A percentile compares a stretch with the other conserved stretches of the same genome.
phyloP scores from a whole-genome alignment of 768 basidiomycete species.

The Podaxis pistillaris region DNA sequence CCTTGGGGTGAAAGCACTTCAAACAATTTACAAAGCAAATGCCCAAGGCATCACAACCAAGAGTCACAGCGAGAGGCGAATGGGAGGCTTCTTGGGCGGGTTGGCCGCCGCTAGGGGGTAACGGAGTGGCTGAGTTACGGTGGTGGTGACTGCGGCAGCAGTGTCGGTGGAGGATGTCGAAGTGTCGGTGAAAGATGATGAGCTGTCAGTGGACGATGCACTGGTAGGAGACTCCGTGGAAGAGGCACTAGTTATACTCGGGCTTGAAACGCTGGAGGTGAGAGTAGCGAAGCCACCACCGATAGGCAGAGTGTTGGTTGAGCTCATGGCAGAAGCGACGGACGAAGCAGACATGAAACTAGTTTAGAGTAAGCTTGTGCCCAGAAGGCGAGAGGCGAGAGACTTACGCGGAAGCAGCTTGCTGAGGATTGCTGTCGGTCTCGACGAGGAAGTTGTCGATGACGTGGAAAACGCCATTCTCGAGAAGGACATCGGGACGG shows the following conservation, averaged over 20 bases:
- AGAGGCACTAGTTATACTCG: background rate
- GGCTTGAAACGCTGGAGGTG: background rate
- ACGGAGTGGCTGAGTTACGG: no score
- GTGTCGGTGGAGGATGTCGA: background rate
- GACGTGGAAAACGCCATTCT: slow-evolving; percentile 71
- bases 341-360: slow-evolving; percentile 49
- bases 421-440: slow-evolving; percentile 35
- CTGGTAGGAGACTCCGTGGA: background rate
- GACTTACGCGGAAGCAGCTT: slow-evolving; percentile 56
- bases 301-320: slow-evolving; percentile 41
- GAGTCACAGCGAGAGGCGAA: background rate
- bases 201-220: background rate
- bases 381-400: background rate
- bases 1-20: background rate
- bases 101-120: background rate
- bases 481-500: slow-evolving; percentile 54
- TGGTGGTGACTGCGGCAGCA: background rate
- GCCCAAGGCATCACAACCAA: background rate
- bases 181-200: background rate
- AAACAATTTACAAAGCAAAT: background rate
- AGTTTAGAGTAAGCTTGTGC: background rate
- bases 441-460: slow-evolving; percentile 54
- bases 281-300: slow-evolving; percentile 20
- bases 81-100: background rate
- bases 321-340: slow-evolving; percentile 31